Base-by-base conservation (phyloP, 257 asterid species). In the Lycium barbarum region DNA sequence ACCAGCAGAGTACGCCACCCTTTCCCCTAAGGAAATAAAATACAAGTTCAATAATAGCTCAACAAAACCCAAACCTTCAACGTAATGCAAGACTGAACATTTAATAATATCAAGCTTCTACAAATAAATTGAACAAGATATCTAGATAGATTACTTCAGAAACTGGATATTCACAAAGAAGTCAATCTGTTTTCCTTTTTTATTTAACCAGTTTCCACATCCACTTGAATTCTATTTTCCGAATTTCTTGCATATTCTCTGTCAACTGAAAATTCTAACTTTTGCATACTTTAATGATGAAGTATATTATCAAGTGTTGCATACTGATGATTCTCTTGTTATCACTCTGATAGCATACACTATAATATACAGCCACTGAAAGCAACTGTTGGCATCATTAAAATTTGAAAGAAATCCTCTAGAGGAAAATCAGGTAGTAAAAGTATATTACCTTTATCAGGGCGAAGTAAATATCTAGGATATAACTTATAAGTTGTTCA, bases 1-100 rank as follows among this genome's bases (percentile, higher is more conserved):
- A 20, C 59, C 81, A 49, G 45, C 89, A 17, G 97, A 89, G 83
- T 79, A 84, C 45, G 93, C 81, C 85, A 80, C 84, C 73, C 84
- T 84, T 43, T 88, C 91, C 74, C 93, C 98, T 90, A 49, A 85
- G 88, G 84, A 49, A 85, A 65, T 38, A 33, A 74, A 47, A 74
- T 49, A 70, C 47, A 66, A 78, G 73, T 82, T 43, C 59, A 65
- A 10, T 49, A 74, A 86, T 62, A 81, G 68, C 49, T 15, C 61
- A 20, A 71, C 55, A 57, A 49, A 67, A 71, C 33, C 33, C 12
- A 70, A 43, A 66, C 55, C 58, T 49, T 57, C 47, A 76, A n/a
- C 33, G 8, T 59, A 79, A 49, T 9, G 40, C 61, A 54, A 51
- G 49, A 20, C 38, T 74, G 81, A 20, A 8, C 59, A 74, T 4